Base-by-base conservation (phyloP, 2,329 filamentous ascomycete genomes). In the Phialophora expanda region DNA sequence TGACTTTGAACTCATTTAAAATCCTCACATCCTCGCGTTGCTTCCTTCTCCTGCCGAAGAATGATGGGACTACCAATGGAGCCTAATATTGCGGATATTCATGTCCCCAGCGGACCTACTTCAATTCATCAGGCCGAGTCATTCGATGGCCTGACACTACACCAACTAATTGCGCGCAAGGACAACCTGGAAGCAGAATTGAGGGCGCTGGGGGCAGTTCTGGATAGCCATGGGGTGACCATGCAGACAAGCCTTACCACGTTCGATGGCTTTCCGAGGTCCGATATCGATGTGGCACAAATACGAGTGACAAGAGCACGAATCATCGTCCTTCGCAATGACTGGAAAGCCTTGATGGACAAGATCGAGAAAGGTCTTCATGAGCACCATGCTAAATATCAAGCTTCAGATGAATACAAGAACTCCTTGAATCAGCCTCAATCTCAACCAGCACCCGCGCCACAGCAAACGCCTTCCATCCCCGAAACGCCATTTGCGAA, bases 261-360 rank as follows among this genome's bases (percentile, higher is more conserved):
- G 14, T 86, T 88, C 67, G 95, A 98, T 79, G 95, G 95, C 56
- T 99, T 92, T 76, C 95, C 95, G 34, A 87, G 95, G 75, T 89
- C 91, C 73, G 95, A 99, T 78, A 89, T 99, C 70, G 95, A 99
- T 77, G 90, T 99, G 69, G 90, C 95, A 28, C 94, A 97, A 80
- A 92, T 99, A 75, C 91, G 95, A 68, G 97, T 92, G n/a, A 97
- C 93, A 44, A 86, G 95, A 78, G 87, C 93, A 30, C 89, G 91
- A 67, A 97, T 99, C 72, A 95, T 98, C 71, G 85, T 89, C 71
- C 84, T 98, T 46, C 89, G 91, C 70, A 98, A 97, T 75, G 95
- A 99, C 78, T 94, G 97, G 81, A 97, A 96, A 76, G 87, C 89
- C 46, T 80, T 97, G 51, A 97, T 98, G 93, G 80, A 80, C 65